Base-by-base conservation (phyloP, 2,329 filamentous ascomycete species). In the Cladosporium sp. region DNA sequence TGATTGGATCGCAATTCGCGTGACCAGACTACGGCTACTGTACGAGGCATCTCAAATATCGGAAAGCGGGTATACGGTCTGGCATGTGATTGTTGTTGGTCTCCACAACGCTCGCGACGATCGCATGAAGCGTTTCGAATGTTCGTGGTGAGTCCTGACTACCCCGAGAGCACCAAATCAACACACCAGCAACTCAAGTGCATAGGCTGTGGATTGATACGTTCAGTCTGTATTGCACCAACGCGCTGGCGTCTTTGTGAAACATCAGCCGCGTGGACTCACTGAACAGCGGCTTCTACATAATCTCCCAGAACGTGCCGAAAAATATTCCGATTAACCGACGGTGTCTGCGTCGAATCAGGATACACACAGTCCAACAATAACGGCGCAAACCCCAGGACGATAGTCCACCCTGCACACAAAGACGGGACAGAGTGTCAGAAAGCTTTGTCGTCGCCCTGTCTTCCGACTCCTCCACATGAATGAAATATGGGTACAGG, bases 391-490 rank as follows among this genome's bases (percentile, higher is more conserved):
- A 43, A 43, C 36, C 18, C 36, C 36, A 43, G 36, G 36, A 8
- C 36, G 18, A n/a, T 43, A 43, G 36, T 43, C n/a, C n/a, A 43
- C 36, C 36, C 36, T 43, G 36, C 36, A n/a, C 36, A 10, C 0
- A 43, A 5, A 43, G 36, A 43, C 36, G 36, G 36, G 36, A n/a
- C 26, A 53, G 18, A 30, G 49, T 63, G 59, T 54, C 59, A 54
- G 49, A 63, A 63, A 11, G 32, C 59, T 60, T 21, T n/a, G 58
- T 49, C 46, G 28, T 36, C 14, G 32, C 34, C 48, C 48, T 46
- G 30, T 34, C 16, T 54, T 43, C 59, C 48, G 48, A 43, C 48
- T 60, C 59, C 59, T 63, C 59, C 59, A 63, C 59, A 63, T 63
- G 43, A 49, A 56, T n/a, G 32, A 34, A 43, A 23, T 48, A 48